These are phyloP conservation scores for Excoecaria cochinchinensis DNA, from an alignment of 345 rosid species.

Conservation along the genomic window DNA sequence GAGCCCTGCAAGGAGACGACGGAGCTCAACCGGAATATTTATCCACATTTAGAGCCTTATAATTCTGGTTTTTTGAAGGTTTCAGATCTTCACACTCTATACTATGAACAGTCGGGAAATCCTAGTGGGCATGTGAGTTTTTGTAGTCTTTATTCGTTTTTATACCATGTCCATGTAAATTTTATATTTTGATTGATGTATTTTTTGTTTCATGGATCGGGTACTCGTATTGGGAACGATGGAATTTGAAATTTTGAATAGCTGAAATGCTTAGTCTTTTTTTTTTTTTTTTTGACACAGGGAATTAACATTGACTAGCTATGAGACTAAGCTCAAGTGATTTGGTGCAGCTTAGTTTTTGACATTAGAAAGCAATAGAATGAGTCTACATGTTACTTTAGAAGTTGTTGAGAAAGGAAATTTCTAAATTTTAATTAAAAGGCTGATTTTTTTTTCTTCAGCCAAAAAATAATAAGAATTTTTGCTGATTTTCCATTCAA, in stretches of 20 bases:
- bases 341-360: neutral
- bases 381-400: neutral
- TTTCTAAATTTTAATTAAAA: neutral
- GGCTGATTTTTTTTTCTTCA: neutral
- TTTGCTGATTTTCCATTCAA: neutral
- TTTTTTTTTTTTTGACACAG: no score
- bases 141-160: neutral
- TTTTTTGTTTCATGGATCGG: neutral
- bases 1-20: slow-evolving; percentile 38
- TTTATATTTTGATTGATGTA: neutral
- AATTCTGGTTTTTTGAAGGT: slow-evolving; percentile 67
- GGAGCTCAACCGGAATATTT: slow-evolving; percentile 48
- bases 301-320: neutral
- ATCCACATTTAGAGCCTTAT: slow-evolving; percentile 68
- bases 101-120: slow-evolving; percentile 92
- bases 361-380: neutral
- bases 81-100: slow-evolving; percentile 70
- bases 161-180: neutral
- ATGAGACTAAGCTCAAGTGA: neutral
- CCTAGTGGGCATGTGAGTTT: slow-evolving; percentile 77
- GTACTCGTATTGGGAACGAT: neutral
- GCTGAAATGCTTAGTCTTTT: neutral
- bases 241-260: neutral
- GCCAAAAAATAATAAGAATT: neutral
- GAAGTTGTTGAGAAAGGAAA: neutral